Evolutionary conservation across 768 basidiomycete genomes (phyloP).

Genomic region (Boletus sp.): DNA sequence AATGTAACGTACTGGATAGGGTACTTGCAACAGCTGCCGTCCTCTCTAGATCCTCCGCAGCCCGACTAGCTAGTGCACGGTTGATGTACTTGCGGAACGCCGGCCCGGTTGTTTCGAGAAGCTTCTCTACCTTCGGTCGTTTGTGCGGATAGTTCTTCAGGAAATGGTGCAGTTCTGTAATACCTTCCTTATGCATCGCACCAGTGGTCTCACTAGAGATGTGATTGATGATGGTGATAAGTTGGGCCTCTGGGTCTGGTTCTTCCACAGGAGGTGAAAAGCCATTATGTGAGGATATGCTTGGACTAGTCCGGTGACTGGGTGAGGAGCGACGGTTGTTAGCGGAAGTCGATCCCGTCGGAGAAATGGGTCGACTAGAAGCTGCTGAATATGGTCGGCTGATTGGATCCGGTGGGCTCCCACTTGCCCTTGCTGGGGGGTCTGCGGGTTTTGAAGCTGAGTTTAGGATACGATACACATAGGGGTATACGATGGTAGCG

Average conservation of each 20-base stretch:
- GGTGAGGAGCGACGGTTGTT: constrained; percentile 54
- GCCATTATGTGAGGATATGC: constrained; percentile 59
- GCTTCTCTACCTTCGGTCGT: constrained; percentile 76
- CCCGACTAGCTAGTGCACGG: constrained; percentile 81
- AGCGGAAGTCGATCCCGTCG: constrained; percentile 59
- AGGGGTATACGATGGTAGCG: constrained; percentile 94
- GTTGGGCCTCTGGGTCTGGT: constrained; percentile 83
- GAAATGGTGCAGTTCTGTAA: constrained; percentile 92
- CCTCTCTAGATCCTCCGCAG: constrained; percentile 83
- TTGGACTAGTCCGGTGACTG: constrained; percentile 67
- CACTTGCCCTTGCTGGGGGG: constrained; percentile 21
- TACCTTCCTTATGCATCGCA: constrained; percentile 88
- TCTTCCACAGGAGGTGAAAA: constrained; percentile 63
- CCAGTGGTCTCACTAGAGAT: constrained; percentile 88
- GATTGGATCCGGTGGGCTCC: constrained; percentile 36
- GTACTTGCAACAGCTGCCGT: constrained; percentile 81
- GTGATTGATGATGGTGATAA: constrained; percentile 80
- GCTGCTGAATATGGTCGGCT: constrained; percentile 54
- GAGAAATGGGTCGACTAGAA: constrained; percentile 71
- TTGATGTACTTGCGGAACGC: constrained; percentile 92
- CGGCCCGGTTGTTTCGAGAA: constrained; percentile 84
- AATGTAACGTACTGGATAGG: constrained; percentile 60
- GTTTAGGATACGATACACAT: constrained; percentile 89
- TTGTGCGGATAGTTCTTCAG: constrained; percentile 89
- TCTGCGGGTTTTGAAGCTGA: constrained; percentile 50